phyloP scores from a whole-genome alignment of 2,329 filamentous ascomycete species.

The Alternaria metachromatica region DNA sequence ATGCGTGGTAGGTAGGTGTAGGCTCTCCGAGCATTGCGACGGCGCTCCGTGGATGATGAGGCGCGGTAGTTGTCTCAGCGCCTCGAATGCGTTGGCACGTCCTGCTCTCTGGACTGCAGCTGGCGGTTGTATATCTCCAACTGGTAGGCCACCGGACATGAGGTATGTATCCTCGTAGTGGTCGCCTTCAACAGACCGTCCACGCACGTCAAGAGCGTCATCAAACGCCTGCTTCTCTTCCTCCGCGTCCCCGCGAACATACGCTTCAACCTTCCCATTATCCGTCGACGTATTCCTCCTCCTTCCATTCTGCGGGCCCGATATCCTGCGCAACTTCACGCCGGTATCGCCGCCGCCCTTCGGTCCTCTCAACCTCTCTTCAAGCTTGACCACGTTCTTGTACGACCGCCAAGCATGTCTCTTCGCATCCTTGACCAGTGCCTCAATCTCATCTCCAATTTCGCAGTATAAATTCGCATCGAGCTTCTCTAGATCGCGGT shows the following conservation, averaged over 20 bases:
- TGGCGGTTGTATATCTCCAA: background rate
- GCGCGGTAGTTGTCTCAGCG: background rate
- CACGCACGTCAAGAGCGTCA: background rate
- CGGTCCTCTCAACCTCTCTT: conserved; percentile 16
- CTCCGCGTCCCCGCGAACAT: background rate
- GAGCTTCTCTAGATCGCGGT: conserved; percentile 31
- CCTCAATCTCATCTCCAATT: conserved; percentile 13
- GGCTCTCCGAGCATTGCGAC: background rate
- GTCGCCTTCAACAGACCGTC: background rate
- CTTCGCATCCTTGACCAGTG: conserved; percentile 16
- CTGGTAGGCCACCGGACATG: conserved; percentile 3
- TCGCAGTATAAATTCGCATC: conserved; percentile 13
- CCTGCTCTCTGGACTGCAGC: background rate
- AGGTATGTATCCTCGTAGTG: background rate
- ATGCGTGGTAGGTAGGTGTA: conserved; percentile 5
- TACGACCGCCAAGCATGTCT: conserved; percentile 32
- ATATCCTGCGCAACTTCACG: background rate
- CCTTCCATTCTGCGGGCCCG: background rate
- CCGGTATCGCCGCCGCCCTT: background rate
- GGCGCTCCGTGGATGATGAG: background rate
- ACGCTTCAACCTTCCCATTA: background rate
- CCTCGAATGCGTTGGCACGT: background rate
- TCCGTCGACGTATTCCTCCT: background rate
- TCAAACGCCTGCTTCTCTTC: background rate
- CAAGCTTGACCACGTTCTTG: conserved; percentile 22